These are phyloP conservation scores for barrel medic (Medicago truncatula) DNA, from an alignment of 306 rosid species.

Conservation along the genomic window MtrunA17r5.0-ANR NC_053043.1:49613001-49613500, in stretches of 20 bases:
- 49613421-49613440: background rate
- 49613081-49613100: background rate
- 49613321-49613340: background rate
- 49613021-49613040: constrained; percentile 19
- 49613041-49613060: background rate
- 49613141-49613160: background rate
- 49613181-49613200: constrained; percentile 5
- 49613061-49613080: constrained; percentile 13
- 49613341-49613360: background rate
- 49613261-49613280: background rate
- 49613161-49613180: constrained; percentile 2
- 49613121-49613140: background rate
- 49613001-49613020: constrained; percentile 1
- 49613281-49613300: constrained; percentile 5
- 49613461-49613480: background rate
- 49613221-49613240: constrained; percentile 9
- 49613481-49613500: background rate
- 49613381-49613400: constrained; percentile 2
- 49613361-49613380: background rate
- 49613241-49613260: background rate
- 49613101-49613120: background rate
- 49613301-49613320: background rate
- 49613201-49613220: background rate
- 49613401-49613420: background rate
- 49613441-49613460: background rate